phyloP scores from a whole-genome alignment of 352 stramenopile species.

The Globisporangium cylindrosporum region DNA sequence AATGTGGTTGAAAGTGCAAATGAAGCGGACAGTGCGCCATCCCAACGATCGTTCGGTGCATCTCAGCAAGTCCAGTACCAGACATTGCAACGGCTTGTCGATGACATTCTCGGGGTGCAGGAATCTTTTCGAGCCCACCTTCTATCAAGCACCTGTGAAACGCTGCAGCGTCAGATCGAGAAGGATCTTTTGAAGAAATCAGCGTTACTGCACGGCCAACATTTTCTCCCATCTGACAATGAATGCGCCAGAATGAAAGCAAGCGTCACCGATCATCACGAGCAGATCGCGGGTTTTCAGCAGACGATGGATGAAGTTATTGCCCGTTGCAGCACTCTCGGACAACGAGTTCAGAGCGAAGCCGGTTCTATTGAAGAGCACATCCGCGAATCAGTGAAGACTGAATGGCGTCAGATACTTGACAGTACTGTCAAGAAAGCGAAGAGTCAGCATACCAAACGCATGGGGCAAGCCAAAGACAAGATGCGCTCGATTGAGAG shows the following conservation, averaged over 20 bases:
- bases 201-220: not conserved
- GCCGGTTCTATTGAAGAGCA: not conserved
- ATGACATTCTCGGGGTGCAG: conserved; percentile 9
- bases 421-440: conserved; percentile 23
- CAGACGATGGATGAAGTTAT: conserved; percentile 3
- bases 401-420: conserved; percentile 17
- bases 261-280: not conserved
- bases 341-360: conserved; percentile 2
- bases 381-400: not conserved
- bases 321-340: not conserved
- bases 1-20: not conserved
- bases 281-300: conserved; percentile 4
- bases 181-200: conserved; percentile 8
- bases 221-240: conserved; percentile 1
- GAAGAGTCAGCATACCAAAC: conserved; percentile 11
- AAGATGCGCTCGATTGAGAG: conserved; percentile 30
- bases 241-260: not conserved
- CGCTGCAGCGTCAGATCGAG: conserved; percentile 2
- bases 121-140: conserved; percentile 12
- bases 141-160: not conserved
- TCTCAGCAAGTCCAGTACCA: conserved; percentile 11
- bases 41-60: conserved; percentile 6
- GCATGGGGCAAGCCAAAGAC: conserved; percentile 17
- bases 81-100: conserved; percentile 8
- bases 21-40: not conserved